Conservation (phyloP, 768 basidiomycete genomes). For the Pleurotus cornucopiae region DNA sequence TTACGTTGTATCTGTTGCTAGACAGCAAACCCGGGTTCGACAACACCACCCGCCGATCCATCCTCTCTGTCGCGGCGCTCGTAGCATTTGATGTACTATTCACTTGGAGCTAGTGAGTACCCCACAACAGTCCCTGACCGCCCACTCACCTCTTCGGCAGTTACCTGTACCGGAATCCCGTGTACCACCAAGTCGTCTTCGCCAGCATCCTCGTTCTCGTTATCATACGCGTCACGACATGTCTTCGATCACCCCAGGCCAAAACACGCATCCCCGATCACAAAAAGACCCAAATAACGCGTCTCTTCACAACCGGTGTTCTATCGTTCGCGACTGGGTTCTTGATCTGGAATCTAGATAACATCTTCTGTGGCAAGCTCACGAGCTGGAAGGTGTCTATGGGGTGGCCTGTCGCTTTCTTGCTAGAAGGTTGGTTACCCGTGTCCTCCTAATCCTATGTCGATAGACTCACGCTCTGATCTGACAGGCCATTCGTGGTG, state of each 20-base stretch:
- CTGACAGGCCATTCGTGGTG: constrained; percentile 66
- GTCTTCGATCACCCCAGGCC: constrained; percentile 39
- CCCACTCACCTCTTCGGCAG: constrained; percentile 26
- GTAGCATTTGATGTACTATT: constrained; percentile 55
- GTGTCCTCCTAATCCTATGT: background rate
- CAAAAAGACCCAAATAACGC: constrained; percentile 35
- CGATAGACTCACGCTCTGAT: background rate
- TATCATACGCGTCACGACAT: constrained; percentile 38
- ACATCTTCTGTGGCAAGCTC: constrained; percentile 61
- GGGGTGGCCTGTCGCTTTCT: constrained; percentile 64
- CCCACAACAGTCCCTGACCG: background rate
- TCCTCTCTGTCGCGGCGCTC: constrained; percentile 31
- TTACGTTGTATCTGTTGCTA: constrained; percentile 55
- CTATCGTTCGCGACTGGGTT: constrained; percentile 61
- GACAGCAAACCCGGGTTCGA: constrained; percentile 52
- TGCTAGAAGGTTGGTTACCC: constrained; percentile 51
- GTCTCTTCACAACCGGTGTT: constrained; percentile 50
- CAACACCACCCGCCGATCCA: constrained; percentile 31
- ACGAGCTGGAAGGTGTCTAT: constrained; percentile 51
- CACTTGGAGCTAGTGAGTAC: constrained; percentile 69
- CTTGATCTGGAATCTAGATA: constrained; percentile 78
- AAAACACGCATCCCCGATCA: constrained; percentile 40
- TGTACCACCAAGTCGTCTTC: constrained; percentile 79
- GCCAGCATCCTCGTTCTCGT: constrained; percentile 49
- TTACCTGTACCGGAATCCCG: constrained; percentile 63